These are phyloP conservation scores for Serendipita sp. DNA, from an alignment of 768 basidiomycete species.

Conservation along the genomic window DNA sequence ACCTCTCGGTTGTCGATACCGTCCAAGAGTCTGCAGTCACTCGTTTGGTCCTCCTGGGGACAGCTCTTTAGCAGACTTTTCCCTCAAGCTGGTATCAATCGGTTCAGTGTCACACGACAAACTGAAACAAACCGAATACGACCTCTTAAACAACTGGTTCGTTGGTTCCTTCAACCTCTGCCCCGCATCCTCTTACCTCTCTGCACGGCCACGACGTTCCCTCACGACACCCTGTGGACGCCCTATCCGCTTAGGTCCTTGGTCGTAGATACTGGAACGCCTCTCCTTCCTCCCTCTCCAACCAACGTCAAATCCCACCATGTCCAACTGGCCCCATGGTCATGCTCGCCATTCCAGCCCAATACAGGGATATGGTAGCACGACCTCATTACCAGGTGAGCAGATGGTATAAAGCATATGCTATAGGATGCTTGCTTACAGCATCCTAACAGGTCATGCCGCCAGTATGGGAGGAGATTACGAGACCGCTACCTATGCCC, in stretches of 20 bases:
- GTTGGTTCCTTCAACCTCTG: too few relatives aligned
- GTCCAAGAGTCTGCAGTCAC: too few relatives aligned
- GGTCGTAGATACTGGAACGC: too few relatives aligned
- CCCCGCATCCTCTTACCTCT: too few relatives aligned
- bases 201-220: background rate
- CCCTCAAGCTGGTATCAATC: too few relatives aligned
- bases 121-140: too few relatives aligned
- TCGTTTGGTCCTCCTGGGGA: too few relatives aligned
- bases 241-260: background rate
- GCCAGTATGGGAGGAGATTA: background rate
- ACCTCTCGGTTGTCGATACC: too few relatives aligned
- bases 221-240: background rate
- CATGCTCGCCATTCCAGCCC: slow-evolving; percentile 2
- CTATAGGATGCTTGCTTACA: background rate
- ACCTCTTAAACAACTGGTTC: too few relatives aligned
- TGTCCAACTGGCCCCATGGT: background rate
- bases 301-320: background rate
- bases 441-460: background rate
- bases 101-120: too few relatives aligned
- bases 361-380: background rate
- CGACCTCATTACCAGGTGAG: background rate
- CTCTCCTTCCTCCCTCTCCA: background rate
- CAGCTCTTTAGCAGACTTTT: too few relatives aligned
- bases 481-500: background rate
- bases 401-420: background rate